Evolutionary conservation across 495 filamentous ascomycete species (phyloP), one percentile per base, ranked within the genome.

Genomic region (Penicillium subrubescens): DNA sequence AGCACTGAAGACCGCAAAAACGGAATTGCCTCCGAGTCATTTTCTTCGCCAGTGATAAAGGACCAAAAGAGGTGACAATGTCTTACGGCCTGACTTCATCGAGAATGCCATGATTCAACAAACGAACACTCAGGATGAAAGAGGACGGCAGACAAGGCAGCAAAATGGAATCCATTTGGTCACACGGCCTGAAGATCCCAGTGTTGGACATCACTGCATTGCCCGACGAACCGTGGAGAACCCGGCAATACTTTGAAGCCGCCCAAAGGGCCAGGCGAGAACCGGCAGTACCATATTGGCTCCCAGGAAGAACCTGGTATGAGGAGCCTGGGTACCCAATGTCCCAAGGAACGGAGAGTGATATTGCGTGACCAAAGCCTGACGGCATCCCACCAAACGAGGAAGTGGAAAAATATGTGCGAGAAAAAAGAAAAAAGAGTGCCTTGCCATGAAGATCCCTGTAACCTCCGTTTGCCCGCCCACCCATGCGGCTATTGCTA

Each of bases 151-250:
- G 66, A 8, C 61, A 48, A 68, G 65, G 60, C 59, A 68, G 54
- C 55, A 58, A 67, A 52, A 46, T 50, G 19, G 52, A 61, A 58
- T 27, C 31, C 59, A 19, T 48, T 37, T 19, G 51, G 69, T 75
- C 69, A 72, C 69, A 72, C 67, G 68, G 64, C 48, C 63, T 64
- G 66, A 66, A 64, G 58, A 71, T 74, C 62, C 50, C 44, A 50
- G 44, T 53, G 67, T 80, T 78, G 73, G 78, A 80, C 76, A 79
- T 63, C 75, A 73, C 39, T 78, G 76, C 75, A 79, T 79, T 68
- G 66, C 57, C 63, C 62, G 51, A 69, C 63, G 61, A 65, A 70
- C 66, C 64, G 68, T 69, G 69, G 62, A 67, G 55, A 62, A 65
- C 59, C 55, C 53, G 51, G 60, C 53, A 63, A 57, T 27, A 48